These are phyloP conservation scores for Podaxis pistillaris DNA, from an alignment of 768 basidiomycete genomes.

Conservation along the genomic window DNA sequence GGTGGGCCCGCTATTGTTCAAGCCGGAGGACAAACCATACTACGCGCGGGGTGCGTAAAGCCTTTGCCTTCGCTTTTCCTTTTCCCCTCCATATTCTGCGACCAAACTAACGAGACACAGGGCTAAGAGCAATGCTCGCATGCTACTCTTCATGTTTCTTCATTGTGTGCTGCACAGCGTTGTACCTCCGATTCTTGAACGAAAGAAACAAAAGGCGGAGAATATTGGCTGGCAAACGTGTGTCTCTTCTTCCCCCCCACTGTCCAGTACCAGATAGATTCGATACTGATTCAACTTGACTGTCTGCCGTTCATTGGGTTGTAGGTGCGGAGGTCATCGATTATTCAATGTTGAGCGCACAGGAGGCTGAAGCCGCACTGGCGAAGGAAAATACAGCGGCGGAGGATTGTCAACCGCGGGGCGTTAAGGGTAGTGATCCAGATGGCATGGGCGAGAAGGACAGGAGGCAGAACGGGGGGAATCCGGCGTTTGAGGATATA, in stretches of 20 bases:
- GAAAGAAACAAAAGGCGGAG: constrained; percentile 20
- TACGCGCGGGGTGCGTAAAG: constrained; percentile 19
- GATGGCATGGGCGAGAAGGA: neutral
- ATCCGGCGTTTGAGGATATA: constrained; percentile 22
- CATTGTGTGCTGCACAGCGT: constrained; percentile 19
- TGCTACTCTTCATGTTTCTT: constrained; percentile 19
- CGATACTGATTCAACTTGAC: too few species aligned
- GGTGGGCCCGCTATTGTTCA: constrained; percentile 26
- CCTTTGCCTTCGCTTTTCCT: neutral
- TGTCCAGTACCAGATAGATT: too few species aligned
- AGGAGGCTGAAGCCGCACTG: constrained; percentile 2
- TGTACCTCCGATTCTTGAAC: constrained; percentile 21
- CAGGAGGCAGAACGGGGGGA: constrained; percentile 14
- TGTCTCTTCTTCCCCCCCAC: neutral
- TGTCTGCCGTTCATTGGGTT: neutral
- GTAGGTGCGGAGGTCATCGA: constrained; percentile 18
- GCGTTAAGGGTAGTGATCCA: neutral
- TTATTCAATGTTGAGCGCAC: constrained; percentile 18
- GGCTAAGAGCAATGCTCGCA: constrained; percentile 16
- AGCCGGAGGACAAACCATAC: constrained; percentile 20
- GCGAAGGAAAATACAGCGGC: neutral
- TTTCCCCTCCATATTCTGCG: neutral
- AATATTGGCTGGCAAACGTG: constrained; percentile 22
- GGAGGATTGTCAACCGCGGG: neutral
- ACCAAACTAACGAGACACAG: neutral